Conservation (phyloP, 768 basidiomycete genomes). For the Suillus spraguei region DNA sequence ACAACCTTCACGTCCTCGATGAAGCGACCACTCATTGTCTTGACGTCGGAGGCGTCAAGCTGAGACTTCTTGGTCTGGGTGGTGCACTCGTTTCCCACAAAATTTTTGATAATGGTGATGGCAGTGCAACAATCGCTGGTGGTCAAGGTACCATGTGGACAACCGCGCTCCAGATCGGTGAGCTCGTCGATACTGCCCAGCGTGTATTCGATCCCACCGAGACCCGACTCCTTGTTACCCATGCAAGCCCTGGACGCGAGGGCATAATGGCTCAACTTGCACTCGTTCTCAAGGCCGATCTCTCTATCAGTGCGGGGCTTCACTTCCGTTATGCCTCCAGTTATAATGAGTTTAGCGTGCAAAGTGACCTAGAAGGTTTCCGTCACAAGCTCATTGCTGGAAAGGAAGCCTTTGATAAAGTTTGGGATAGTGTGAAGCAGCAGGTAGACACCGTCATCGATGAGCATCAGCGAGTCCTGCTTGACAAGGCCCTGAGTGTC, state of each 20-base stretch:
- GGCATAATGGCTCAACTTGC: conserved; percentile 91
- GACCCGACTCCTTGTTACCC: conserved; percentile 91
- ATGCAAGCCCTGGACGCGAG: conserved; percentile 91
- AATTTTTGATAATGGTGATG: conserved; percentile 93
- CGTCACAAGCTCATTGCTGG: conserved; percentile 76
- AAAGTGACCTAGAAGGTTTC: conserved; percentile 87
- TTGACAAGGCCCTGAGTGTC: conserved; percentile 89
- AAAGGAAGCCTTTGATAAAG: conserved; percentile 82
- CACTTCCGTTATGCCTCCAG: conserved; percentile 97
- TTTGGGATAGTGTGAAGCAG: conserved; percentile 92
- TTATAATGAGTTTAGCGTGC: conserved; percentile 97
- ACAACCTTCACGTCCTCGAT: conserved; percentile 91
- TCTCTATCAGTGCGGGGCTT: conserved; percentile 91
- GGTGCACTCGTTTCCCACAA: conserved; percentile 96
- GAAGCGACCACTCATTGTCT: conserved; percentile 94
- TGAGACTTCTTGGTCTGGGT: conserved; percentile 93
- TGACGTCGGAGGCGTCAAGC: conserved; percentile 90
- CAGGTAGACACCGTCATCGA: conserved; percentile 94
- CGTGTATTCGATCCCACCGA: conserved; percentile 91
- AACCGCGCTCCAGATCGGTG: conserved; percentile 95
- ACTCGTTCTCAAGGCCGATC: conserved; percentile 89
- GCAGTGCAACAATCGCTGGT: conserved; percentile 95
- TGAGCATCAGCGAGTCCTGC: conserved; percentile 81
- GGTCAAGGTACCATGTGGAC: conserved; percentile 99
- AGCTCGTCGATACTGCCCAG: conserved; percentile 96